A percentile compares a stretch with the other conserved stretches of the same genome.
Conservation (phyloP, 345 rosid genomes). For the Ricinus communis region DNA sequence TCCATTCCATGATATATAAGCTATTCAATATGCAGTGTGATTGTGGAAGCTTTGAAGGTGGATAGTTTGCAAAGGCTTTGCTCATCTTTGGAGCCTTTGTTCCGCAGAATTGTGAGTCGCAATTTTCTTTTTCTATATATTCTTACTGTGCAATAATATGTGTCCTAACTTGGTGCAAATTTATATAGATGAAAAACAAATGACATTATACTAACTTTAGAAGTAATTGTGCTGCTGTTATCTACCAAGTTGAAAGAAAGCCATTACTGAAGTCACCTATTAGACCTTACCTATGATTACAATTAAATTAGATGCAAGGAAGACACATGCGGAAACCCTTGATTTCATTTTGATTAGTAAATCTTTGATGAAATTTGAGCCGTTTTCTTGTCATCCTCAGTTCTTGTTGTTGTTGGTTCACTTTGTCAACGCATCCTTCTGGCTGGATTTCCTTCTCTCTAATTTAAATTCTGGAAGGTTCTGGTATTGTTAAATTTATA, state of each 20-base stretch:
- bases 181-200: not conserved
- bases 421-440: not conserved
- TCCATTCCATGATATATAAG: conserved; percentile 21
- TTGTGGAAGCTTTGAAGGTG: conserved; percentile 94
- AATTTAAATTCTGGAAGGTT: not conserved
- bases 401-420: not conserved
- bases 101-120: conserved; percentile 80
- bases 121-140: conserved; percentile 8
- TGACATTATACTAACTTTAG: not conserved
- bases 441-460: not conserved
- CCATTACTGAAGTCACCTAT: not conserved
- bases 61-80: conserved; percentile 86
- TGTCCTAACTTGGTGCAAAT: not conserved
- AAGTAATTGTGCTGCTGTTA: not conserved
- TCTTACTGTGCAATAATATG: not conserved
- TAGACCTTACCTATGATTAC: not conserved
- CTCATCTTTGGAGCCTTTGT: conserved; percentile 93
- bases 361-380: not conserved
- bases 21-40: conserved; percentile 56
- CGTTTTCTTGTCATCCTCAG: not conserved
- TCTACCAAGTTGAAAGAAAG: not conserved
- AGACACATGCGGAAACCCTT: not conserved
- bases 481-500: conserved; percentile 8
- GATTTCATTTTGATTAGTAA: not conserved
- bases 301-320: not conserved